Evolutionary conservation across 208 protist genomes (phyloP), one percentile per base, ranked within the genome.

Genomic region (Leishmania braziliensis): DNA sequence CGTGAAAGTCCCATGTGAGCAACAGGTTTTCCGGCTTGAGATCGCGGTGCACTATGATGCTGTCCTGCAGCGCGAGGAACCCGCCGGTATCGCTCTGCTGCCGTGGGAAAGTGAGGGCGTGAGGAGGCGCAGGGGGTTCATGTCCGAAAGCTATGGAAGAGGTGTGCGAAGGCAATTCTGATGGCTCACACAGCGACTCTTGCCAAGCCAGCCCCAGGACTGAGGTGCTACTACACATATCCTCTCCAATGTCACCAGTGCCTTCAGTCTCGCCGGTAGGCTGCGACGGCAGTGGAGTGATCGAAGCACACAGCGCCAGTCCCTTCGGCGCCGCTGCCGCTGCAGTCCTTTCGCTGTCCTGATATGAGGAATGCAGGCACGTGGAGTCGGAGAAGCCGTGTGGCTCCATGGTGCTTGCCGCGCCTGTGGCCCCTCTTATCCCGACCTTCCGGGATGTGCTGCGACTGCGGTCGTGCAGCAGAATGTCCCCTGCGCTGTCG

Each of bases 1-100:
- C 63, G 77, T 87, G 84, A 77, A 84, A 91, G 70, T 93, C 87
- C 73, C 88, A 90, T 51, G 93, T 96, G 51, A 97, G 89, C 63
- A 96, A 88, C 53, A 97, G 84, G 78, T 97, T 97, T 70, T 97
- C 90, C 5, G 93, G 94, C 81, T 97, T 97, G 29, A 97, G 84
- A 78, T 97, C 94, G 58, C 92, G 87, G 80, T 97, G 94, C 69
- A 95, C 76, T 39, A 97, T 92, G 69, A 91, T 82, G 82, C 92
- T 79, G 63, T 83, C 69, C 39, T 78, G 62, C 79, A 85, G 81
- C 69, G 81, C 81, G 43, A 83, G 39, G 66, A 23, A 36, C 60
- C 14, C 54, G n/a, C 66, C 56, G 43, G 51, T n/a, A n/a, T 51
- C 29, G 16, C 14, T 36, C 75, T 29, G 91, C 79, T 48, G 68